These are phyloP conservation scores for Physcomitrellopsis africana DNA, from an alignment of 225 moss, liverwort and hornwort species.

Conservation along the genomic window DNA sequence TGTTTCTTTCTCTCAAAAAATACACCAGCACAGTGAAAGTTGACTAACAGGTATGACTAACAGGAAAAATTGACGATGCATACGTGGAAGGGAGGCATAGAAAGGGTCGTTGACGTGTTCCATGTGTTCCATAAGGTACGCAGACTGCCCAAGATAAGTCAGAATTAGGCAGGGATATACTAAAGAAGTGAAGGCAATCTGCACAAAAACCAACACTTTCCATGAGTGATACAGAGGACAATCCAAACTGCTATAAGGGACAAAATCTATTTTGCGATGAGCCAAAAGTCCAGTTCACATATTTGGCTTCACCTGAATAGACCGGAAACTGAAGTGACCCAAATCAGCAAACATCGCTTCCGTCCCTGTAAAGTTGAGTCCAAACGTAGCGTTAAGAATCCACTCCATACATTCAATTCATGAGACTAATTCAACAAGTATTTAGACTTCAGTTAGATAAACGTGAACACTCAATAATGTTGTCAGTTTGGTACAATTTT, in stretches of 20 bases:
- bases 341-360: constrained; percentile 78
- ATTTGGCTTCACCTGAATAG: constrained; percentile 49
- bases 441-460: too few relatives aligned
- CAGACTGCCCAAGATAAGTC: constrained; percentile 69
- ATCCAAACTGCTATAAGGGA: too few relatives aligned
- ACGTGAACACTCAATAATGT: too few relatives aligned
- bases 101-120: constrained; percentile 42
- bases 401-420: too few relatives aligned
- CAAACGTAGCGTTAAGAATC: too few relatives aligned
- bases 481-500: too few relatives aligned
- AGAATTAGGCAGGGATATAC: constrained; percentile 59
- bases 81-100: constrained; percentile 64
- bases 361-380: constrained; percentile 36
- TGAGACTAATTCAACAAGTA: too few relatives aligned
- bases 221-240: too few relatives aligned
- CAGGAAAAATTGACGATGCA: not conserved
- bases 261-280: too few relatives aligned
- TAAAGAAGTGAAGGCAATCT: constrained; percentile 56
- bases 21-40: not conserved
- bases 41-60: not conserved
- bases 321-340: constrained; percentile 60
- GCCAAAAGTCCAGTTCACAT: too few relatives aligned
- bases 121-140: constrained; percentile 49
- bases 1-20: too few relatives aligned
- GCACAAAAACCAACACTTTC: constrained; percentile 2